Base-by-base conservation (phyloP, 305 asterid genomes). In the Solanum chacoense region DNA sequence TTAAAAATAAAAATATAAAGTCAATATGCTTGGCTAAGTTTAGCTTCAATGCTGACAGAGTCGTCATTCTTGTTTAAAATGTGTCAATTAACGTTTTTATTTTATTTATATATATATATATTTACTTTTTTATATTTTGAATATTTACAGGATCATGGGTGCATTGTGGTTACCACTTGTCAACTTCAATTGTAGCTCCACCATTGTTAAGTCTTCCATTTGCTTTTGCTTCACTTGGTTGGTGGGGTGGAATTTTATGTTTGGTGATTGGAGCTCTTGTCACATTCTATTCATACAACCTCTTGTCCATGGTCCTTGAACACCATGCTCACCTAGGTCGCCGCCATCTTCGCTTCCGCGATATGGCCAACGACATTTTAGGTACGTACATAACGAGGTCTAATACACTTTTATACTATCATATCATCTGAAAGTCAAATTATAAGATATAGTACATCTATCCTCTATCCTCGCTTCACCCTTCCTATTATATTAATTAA, bases 111-210 rank as follows among this genome's bases (percentile, higher is more conserved):
- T 20, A 2, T 18, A 34, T 20, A 2, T 76, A 34, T 76, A 20
- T 20, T 35, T 76, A 35, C 2, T 10, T 34, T 1, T 76, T 76
- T 11, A 35, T 76, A 22, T 76, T 76, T 35, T 22, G 0, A 76
- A 76, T 35, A 35, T 36, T 11, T 2, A 87, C 85, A 96, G 99
- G 99, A 73, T 92, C 98, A 67, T 97, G 98, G 98, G 86, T 94
- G 78, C 99, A 97, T 40, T 83, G 96, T 72, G 99, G 98, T 6
- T 97, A 95, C 88, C 99, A 97, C 86, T 90, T 96, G 93, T 91
- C 98, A 32, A 94, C 99, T 37, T 95, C 99, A 13, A 95, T 96
- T 36, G 98, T 96, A 32, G 98, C 98, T 9, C 98, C 98, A 1
- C 50, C 98, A 31, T 24, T 97, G 26, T 67, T 97, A 88, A 96